phyloP scores from a whole-genome alignment of 768 basidiomycete species.

The Boletus vermiculosoides region DNA sequence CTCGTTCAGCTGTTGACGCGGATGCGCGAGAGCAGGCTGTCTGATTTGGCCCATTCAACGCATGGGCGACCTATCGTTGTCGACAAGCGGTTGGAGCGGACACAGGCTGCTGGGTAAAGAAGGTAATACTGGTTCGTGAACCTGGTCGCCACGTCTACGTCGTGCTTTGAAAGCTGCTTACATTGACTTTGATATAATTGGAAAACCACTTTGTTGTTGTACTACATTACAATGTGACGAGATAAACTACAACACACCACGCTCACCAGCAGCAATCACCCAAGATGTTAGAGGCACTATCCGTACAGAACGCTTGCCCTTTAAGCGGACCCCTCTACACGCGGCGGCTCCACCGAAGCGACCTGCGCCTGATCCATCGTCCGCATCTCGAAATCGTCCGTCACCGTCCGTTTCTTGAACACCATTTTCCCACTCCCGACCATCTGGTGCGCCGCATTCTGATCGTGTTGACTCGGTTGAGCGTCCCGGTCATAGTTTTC shows the following conservation, averaged over 20 bases:
- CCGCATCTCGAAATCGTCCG: conserved; percentile 6
- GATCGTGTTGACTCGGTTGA: not conserved
- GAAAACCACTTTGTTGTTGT: not conserved
- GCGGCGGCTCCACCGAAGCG: not conserved
- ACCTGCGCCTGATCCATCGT: not conserved
- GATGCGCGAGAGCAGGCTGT: conserved; percentile 67
- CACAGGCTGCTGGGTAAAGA: conserved; percentile 56
- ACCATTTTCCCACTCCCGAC: conserved; percentile 8
- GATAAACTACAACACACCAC: not conserved
- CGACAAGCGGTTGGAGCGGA: conserved; percentile 73
- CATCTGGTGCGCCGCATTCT: not conserved
- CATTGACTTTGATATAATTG: not conserved
- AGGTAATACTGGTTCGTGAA: not conserved
- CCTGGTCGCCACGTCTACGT: not conserved
- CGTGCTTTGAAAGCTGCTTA: not conserved
- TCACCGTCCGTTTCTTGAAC: conserved; percentile 4
- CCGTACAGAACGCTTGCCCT: too few species aligned
- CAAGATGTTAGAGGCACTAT: not conserved
- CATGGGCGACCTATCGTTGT: conserved; percentile 53
- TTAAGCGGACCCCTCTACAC: not conserved
- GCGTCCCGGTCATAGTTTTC: conserved; percentile 12
- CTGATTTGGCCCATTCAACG: conserved; percentile 52
- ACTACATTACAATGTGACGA: not conserved
- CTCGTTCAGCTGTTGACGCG: conserved; percentile 54
- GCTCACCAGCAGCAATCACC: not conserved